These are phyloP conservation scores for Knoxia roxburghii DNA, from an alignment of 257 asterid genomes.

Conservation along the genomic window DNA sequence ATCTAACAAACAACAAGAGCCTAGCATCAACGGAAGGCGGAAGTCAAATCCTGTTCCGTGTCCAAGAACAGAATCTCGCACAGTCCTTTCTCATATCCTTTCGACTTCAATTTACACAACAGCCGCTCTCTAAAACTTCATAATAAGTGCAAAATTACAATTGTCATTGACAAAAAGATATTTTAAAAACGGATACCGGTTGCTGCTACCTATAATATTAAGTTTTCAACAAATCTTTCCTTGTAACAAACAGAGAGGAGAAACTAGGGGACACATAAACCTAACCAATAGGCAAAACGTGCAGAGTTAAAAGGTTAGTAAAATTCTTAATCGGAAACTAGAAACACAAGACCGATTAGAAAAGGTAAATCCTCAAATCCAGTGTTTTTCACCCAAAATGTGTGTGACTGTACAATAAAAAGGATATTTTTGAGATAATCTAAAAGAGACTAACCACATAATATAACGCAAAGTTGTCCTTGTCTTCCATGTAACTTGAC, in stretches of 20 bases:
- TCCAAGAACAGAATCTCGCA: not conserved
- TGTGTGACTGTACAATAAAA: not conserved
- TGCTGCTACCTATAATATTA: not conserved
- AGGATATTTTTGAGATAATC: not conserved
- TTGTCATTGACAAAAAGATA: not conserved
- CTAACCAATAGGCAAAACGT: not conserved
- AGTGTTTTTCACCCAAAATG: not conserved
- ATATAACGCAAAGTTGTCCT: constrained; percentile 67
- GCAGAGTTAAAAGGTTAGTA: not conserved
- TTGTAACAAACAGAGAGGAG: not conserved
- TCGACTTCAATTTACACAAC: not conserved
- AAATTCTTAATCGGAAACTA: not conserved
- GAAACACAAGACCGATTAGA: not conserved
- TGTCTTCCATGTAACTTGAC: constrained; percentile 86
- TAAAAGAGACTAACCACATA: constrained; percentile 57
- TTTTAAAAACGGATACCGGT: not conserved
- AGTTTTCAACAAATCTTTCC: not conserved
- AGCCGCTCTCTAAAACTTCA: not conserved
- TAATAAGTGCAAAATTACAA: not conserved
- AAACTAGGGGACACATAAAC: not conserved
- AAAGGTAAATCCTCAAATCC: not conserved
- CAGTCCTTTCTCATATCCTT: too few relatives aligned
- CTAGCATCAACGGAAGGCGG: not conserved
- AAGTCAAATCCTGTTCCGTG: not conserved
- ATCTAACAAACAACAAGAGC: not conserved